Evolutionary conservation across 768 basidiomycete genomes (phyloP).

Genomic region (Imleria badia): DNA sequence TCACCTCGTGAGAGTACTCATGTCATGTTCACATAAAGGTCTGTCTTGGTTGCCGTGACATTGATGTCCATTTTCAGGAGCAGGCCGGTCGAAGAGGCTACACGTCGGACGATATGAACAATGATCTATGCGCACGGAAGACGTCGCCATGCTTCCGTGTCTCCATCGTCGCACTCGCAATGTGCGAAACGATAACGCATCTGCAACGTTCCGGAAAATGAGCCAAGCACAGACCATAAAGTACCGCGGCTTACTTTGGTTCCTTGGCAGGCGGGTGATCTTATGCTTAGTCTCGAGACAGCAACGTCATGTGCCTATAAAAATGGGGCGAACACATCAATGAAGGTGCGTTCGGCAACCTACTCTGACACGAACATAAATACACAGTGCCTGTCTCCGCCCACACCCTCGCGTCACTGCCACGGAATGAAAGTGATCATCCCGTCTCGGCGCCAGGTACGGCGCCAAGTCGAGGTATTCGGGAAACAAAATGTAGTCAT

Average conservation of each 20-base stretch:
- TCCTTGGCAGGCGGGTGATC: conserved; percentile 83
- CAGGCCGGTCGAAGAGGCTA: conserved; percentile 95
- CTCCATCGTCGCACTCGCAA: conserved; percentile 87
- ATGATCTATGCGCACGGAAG: conserved; percentile 10
- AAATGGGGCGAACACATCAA: background rate
- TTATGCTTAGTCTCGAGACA: conserved; percentile 69
- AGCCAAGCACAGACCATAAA: background rate
- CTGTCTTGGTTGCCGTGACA: conserved; percentile 99
- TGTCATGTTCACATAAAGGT: conserved; percentile 99
- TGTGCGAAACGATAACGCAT: conserved; percentile 84
- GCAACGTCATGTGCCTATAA: conserved; percentile 92
- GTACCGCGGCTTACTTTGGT: conserved; percentile 50
- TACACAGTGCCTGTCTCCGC: conserved; percentile 39
- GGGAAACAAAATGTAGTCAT: conserved; percentile 90
- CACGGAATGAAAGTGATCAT: conserved; percentile 58
- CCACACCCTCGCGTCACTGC: conserved; percentile 23
- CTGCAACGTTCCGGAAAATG: conserved; percentile 35
- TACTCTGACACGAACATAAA: too few relatives aligned
- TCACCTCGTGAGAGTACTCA: conserved; percentile 59
- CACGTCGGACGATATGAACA: conserved; percentile 23
- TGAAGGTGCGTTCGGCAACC: too few relatives aligned
- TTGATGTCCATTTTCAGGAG: conserved; percentile 94
- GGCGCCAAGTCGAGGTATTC: conserved; percentile 82
- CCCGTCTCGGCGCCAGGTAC: conserved; percentile 80
- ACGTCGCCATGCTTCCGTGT: conserved; percentile 60